These are phyloP conservation scores for Colletotrichum agaves DNA, from an alignment of 2,329 filamentous ascomycete species.

Conservation along the genomic window DNA sequence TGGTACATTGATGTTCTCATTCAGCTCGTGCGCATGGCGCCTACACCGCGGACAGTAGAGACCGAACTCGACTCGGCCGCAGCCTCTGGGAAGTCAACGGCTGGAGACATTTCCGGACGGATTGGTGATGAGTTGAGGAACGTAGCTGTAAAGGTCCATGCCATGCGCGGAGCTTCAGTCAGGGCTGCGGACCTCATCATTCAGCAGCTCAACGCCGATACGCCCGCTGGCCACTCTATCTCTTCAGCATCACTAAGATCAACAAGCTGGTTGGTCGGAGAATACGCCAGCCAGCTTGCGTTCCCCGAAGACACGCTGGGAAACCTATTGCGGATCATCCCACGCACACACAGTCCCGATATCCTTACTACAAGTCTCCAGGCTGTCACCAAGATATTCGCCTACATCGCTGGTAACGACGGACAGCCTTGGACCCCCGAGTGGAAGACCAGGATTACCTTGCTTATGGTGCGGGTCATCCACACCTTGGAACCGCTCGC, in stretches of 20 bases:
- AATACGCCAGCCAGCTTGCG: constrained; percentile 80
- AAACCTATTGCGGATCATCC: constrained; percentile 74
- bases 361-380: constrained; percentile 85
- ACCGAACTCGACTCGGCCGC: constrained; percentile 48
- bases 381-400: constrained; percentile 86
- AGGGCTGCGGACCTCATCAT: constrained; percentile 84
- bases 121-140: constrained; percentile 91
- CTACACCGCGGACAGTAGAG: constrained; percentile 54
- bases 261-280: constrained; percentile 86
- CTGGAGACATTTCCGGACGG: constrained; percentile 68
- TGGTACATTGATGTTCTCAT: constrained; percentile 96
- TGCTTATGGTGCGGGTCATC: constrained; percentile 84
- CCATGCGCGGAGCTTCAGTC: constrained; percentile 82
- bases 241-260: constrained; percentile 77
- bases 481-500: constrained; percentile 83
- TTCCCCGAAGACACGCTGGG: constrained; percentile 78
- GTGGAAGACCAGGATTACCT: constrained; percentile 77
- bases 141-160: constrained; percentile 90
- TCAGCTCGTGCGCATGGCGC: constrained; percentile 81
- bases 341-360: constrained; percentile 67
- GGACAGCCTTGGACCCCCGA: constrained; percentile 75
- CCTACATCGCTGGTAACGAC: constrained; percentile 74
- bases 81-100: constrained; percentile 42
- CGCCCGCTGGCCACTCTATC: constrained; percentile 65
- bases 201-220: constrained; percentile 63